Base-by-base conservation (phyloP, 2,329 filamentous ascomycete species). In the Biscogniauxia sp. region DNA sequence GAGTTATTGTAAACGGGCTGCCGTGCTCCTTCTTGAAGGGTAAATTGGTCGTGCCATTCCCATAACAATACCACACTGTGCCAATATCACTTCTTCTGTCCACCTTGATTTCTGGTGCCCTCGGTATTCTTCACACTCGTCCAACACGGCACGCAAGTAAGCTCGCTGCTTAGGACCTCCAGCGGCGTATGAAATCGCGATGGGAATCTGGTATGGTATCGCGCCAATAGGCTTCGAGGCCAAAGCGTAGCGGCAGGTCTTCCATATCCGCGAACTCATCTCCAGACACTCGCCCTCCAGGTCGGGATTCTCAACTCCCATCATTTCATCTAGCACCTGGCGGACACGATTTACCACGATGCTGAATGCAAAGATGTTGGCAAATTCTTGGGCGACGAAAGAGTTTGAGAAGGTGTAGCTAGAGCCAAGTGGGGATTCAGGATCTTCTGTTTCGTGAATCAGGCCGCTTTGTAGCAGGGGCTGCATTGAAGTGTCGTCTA, bases 311-410 rank as follows among this genome's bases (percentile, higher is more conserved):
- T 59, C 51, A 17, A 62, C 25, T 1, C 50, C 56, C 6, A 55
- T 26, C 3, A 64, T 57, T 28, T 20, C 26, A 19, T 64, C 59
- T n/a, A 64, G 17, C n/a, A 55, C 58, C 11, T 62, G 62, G 8
- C 28, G 56, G 32, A 62, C 37, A 20, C 56, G 54, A 19, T 55
- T 55, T 20, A 59, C 28, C 20, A 59, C 56, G 20, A 64, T 61
- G n/a, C 57, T 56, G 9, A 59, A 61, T 15, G 58, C 23, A 19
- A 41, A 23, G 20, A 51, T 23, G 15, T 64, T 64, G 20, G 56
- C 59, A 41, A 62, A 64, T 45, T 56, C 53, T 17, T 62, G 53
- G 2, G 58, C 58, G 13, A 51, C 54, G 8, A 53, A 19, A 5
- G 37, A 28, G 28, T 52, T 56, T 7, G 58, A 52, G 20, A 64